phyloP scores from a whole-genome alignment of 164 flowering plant genomes.

The Kalanchoe fedtschenkoi region DNA sequence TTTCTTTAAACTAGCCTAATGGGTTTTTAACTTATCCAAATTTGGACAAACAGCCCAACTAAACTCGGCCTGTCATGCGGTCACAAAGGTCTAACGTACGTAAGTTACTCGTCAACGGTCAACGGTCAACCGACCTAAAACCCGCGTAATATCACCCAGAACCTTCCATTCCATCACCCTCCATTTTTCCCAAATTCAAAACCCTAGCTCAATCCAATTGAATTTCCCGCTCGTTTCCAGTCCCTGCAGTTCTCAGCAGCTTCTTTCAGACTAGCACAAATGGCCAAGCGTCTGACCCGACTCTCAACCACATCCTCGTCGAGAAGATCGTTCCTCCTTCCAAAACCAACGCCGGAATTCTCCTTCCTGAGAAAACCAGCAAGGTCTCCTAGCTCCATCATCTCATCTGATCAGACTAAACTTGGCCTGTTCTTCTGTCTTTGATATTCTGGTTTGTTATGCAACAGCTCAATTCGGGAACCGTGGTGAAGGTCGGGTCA shows the following conservation, averaged over 20 bases:
- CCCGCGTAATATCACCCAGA: constrained; percentile 5
- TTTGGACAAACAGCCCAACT: background rate
- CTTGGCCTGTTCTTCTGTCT: background rate
- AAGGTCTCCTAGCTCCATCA: background rate
- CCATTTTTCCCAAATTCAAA: constrained; percentile 1
- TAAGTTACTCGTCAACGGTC: constrained; percentile 5
- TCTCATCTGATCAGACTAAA: background rate
- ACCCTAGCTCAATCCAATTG: background rate
- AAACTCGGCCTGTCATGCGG: background rate
- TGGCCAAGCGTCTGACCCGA: constrained; percentile 22
- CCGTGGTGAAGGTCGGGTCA: constrained; percentile 52
- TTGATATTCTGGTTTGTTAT: background rate
- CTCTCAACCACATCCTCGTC: constrained; percentile 48
- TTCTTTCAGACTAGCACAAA: background rate
- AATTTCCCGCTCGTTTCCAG: background rate
- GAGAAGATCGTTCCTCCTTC: constrained; percentile 59
- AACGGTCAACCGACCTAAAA: background rate
- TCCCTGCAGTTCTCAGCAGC: background rate
- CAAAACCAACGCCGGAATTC: constrained; percentile 56
- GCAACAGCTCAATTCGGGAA: constrained; percentile 49
- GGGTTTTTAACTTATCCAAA: no score
- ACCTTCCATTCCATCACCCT: background rate
- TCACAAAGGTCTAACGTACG: no score
- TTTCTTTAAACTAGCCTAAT: no score
- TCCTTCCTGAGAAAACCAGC: constrained; percentile 3